Evolutionary conservation across 495 filamentous ascomycete genomes (phyloP).

Genomic region (Penicillium salamii): DNA sequence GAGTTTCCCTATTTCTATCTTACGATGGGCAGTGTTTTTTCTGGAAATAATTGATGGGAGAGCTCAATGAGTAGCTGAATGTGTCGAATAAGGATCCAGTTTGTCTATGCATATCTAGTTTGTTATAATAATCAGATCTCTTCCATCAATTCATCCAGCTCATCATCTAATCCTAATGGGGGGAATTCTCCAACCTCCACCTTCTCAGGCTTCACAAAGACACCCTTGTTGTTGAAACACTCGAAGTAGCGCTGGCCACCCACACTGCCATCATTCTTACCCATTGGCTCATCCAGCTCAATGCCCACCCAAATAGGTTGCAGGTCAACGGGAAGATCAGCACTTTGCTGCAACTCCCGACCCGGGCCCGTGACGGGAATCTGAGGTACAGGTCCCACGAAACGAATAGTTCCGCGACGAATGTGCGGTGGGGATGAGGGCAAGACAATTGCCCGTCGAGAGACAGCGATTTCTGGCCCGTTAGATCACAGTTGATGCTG

Average conservation of each 20-base stretch:
- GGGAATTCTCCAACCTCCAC: slow-evolving; percentile 86
- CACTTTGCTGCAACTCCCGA: slow-evolving; percentile 16
- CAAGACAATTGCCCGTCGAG: slow-evolving; percentile 39
- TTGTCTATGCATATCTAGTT: background rate
- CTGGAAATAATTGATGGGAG: slow-evolving; percentile 11
- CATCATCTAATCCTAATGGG: slow-evolving; percentile 52
- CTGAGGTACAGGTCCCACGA: slow-evolving; percentile 75
- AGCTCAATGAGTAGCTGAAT: background rate
- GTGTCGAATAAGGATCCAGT: background rate
- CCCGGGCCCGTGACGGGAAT: slow-evolving; percentile 60
- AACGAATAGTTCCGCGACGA: slow-evolving; percentile 79
- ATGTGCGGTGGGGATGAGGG: slow-evolving; percentile 53
- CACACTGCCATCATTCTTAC: slow-evolving; percentile 87
- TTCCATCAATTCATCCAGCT: slow-evolving; percentile 77
- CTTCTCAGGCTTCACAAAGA: slow-evolving; percentile 86
- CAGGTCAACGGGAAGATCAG: slow-evolving; percentile 26
- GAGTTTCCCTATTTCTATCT: slow-evolving; percentile 16
- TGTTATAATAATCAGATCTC: slow-evolving; percentile 58
- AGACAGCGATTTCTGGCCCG: slow-evolving; percentile 31
- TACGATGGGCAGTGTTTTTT: slow-evolving; percentile 8
- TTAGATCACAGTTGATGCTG: background rate
- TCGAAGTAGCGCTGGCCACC: slow-evolving; percentile 75
- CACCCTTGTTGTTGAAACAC: slow-evolving; percentile 67
- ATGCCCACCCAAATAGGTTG: slow-evolving; percentile 81
- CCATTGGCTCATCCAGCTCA: slow-evolving; percentile 79